Evolutionary conservation across 1,284 basidiomycete genomes (phyloP).

Genomic region (Vanrija pseudolonga): DNA sequence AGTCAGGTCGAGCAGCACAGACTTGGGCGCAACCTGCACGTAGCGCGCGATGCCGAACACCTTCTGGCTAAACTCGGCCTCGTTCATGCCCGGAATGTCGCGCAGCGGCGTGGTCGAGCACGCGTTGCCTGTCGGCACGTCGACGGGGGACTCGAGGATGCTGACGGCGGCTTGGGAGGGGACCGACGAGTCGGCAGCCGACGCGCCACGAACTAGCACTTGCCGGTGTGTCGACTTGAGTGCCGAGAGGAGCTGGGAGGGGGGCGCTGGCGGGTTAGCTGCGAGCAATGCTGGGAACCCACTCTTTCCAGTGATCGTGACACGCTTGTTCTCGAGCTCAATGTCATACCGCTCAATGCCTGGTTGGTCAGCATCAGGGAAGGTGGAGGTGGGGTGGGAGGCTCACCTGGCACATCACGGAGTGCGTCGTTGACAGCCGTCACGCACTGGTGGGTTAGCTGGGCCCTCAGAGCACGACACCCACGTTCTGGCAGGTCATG

Average conservation of each 20-base stretch:
- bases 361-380: slow-evolving; percentile 7
- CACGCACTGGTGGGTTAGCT: slow-evolving; percentile 37
- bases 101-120: slow-evolving; percentile 15
- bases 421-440: slow-evolving; percentile 40
- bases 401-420: slow-evolving; percentile 30
- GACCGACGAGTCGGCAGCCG: slow-evolving; percentile 22
- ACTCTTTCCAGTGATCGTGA: slow-evolving; percentile 48
- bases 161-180: slow-evolving; percentile 45
- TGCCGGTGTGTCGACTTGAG: slow-evolving; percentile 49
- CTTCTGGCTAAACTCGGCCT: slow-evolving; percentile 45
- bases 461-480: neutral
- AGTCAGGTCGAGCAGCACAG: slow-evolving; percentile 48
- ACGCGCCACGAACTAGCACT: slow-evolving; percentile 49
- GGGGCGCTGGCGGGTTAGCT: slow-evolving; percentile 36
- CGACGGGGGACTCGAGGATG: slow-evolving; percentile 49
- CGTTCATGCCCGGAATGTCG: slow-evolving; percentile 37
- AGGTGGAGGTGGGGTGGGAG: neutral
- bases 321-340: slow-evolving; percentile 46
- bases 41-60: slow-evolving; percentile 51
- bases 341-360: slow-evolving; percentile 49
- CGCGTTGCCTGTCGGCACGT: slow-evolving; percentile 28
- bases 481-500: slow-evolving; percentile 49
- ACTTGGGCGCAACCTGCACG: slow-evolving; percentile 47
- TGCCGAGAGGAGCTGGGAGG: slow-evolving; percentile 45
- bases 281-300: slow-evolving; percentile 1